Conservation (phyloP, 1,284 basidiomycete species). For the Moesziomyces globuligerus region DNA sequence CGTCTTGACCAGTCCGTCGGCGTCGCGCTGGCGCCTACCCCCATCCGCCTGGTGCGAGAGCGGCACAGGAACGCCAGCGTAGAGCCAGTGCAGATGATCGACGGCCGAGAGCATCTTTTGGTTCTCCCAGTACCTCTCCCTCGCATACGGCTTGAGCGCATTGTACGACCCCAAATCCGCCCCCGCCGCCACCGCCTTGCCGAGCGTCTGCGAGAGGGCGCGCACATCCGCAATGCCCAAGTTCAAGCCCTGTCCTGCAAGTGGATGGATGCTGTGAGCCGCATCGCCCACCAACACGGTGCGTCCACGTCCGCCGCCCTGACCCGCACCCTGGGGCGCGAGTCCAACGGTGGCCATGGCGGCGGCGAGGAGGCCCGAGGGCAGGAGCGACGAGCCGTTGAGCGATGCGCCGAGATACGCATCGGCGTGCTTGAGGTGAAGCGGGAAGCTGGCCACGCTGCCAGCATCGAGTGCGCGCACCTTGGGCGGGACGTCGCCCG, state of each 20-base stretch:
- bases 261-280: slow-evolving; percentile 92
- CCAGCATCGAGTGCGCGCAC: slow-evolving; percentile 78
- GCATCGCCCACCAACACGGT: slow-evolving; percentile 95
- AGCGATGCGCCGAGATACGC: slow-evolving; percentile 77
- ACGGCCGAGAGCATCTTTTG: slow-evolving; percentile 62
- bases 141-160: slow-evolving; percentile 54
- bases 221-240: slow-evolving; percentile 83
- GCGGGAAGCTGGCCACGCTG: slow-evolving; percentile 89
- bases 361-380: slow-evolving; percentile 41
- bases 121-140: slow-evolving; percentile 62
- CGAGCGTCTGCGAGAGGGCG: slow-evolving; percentile 42
- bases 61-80: slow-evolving; percentile 46
- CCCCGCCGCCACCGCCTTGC: slow-evolving; percentile 41
- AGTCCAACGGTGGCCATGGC: slow-evolving; percentile 49
- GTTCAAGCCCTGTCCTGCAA: slow-evolving; percentile 97
- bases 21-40: slow-evolving; percentile 25
- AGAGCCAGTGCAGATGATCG: slow-evolving; percentile 65
- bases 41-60: slow-evolving; percentile 31
- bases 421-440: slow-evolving; percentile 87
- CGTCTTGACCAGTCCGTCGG: slow-evolving; percentile 31
- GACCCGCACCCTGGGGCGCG: slow-evolving; percentile 49
- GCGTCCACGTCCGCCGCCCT: slow-evolving; percentile 70
- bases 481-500: slow-evolving; percentile 74
- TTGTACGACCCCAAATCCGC: slow-evolving; percentile 60
- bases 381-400: slow-evolving; percentile 28